A percentile compares a stretch with the other conserved stretches of the same genome.
Conservation (phyloP, 2,329 filamentous ascomycete genomes). For the Trichoderma pleuroti region DNA sequence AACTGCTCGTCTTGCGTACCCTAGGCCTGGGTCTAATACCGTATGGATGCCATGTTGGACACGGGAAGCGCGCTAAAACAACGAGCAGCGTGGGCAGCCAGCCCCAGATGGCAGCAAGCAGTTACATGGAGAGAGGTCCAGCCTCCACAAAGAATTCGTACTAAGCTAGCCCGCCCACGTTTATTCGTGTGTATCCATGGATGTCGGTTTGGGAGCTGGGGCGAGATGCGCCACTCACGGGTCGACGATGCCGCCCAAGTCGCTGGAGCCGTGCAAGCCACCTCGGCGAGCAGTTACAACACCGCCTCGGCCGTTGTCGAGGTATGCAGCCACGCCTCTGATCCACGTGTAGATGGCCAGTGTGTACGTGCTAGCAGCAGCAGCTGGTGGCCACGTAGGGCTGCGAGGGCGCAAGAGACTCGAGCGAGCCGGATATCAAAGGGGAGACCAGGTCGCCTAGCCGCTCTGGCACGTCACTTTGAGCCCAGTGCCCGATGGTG, state of each 20-base stretch:
- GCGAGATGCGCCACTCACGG: constrained; percentile 19
- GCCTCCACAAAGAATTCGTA: constrained; percentile 17
- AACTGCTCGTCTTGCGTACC: constrained; percentile 12
- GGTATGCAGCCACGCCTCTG: constrained; percentile 19
- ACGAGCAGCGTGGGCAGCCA: constrained; percentile 12
- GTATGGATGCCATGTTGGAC: constrained; percentile 18
- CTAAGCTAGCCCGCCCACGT: constrained; percentile 18
- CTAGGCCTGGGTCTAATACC: constrained; percentile 17
- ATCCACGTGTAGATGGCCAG: constrained; percentile 14
- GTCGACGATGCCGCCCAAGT: constrained; percentile 19
- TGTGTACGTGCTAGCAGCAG: not conserved
- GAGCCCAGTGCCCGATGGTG: constrained; percentile 14
- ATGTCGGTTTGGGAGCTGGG: constrained; percentile 15
- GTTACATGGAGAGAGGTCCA: constrained; percentile 14
- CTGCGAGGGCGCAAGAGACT: not conserved
- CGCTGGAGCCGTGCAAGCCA: constrained; percentile 11
- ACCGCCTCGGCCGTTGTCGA: constrained; percentile 4
- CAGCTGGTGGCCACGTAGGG: constrained; percentile 2
- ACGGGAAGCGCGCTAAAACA: constrained; percentile 19
- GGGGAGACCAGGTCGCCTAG: not conserved
- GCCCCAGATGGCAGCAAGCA: constrained; percentile 18
- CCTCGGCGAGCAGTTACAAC: constrained; percentile 13
- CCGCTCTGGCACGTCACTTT: constrained; percentile 5
- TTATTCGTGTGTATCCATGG: constrained; percentile 18
- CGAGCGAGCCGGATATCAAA: not conserved